Base-by-base conservation (phyloP, 495 filamentous ascomycete species). In the Hypoxylon trugodes region DNA sequence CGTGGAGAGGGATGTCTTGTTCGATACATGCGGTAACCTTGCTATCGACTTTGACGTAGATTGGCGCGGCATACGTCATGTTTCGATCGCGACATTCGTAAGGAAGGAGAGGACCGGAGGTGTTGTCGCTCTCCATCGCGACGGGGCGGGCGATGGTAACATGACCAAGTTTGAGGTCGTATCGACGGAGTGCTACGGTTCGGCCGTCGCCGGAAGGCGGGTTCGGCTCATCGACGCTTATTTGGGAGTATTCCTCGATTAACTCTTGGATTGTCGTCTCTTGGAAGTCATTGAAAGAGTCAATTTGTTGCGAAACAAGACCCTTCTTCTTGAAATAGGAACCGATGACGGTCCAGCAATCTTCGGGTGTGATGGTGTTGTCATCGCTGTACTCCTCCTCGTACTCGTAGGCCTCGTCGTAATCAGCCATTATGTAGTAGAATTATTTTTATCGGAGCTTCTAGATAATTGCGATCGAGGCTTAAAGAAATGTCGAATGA, bases 281-380 rank as follows among this genome's bases (percentile, higher is more conserved):
- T 42, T 94, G 89, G 70, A 99, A 99, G 71, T 97, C 93, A 78
- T 99, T 90, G 80, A 96, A 99, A 2, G 95, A 99, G 73, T 98
- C 93, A 57, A 98, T 84, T 78, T 99, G 95, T 73, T 98, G 96
- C 2, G 96, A 96, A 8, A 98, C 96, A 16, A 99, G 84, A 68
- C 96, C 94, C 77, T 97, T 97, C 40, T 81, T 80, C 59, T 97
- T 92, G 78, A 99, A 98, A 80, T 97, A 98, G 1, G 96, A 89
- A 22, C 89, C 90, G 72, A 99, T 97, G 69, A 98, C 96, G 40
- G 89, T 89, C 95, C 95, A 99, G 78, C 91, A 96, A 74, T 98
- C 95, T 77, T 98, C 95, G 37, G 93, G 91, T 1, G 89, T 90
- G 73, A 94, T 93, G 32, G 80, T 86, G 49, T 94, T 89, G 45